Evolutionary conservation across 2,329 filamentous ascomycete species (phyloP).

Genomic region (Curvularia spicifera): DNA sequence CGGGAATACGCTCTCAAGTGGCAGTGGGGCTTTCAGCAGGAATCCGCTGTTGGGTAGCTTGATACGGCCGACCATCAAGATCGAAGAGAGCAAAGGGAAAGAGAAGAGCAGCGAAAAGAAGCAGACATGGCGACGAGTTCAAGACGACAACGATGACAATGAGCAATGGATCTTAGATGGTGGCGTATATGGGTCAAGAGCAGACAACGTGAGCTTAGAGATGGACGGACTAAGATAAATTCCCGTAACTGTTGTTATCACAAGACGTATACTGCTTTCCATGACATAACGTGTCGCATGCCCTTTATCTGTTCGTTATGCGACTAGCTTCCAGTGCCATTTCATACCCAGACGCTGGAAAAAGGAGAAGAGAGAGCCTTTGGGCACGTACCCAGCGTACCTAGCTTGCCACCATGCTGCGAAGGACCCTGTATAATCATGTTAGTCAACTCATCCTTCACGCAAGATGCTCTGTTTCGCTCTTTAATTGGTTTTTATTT

Average conservation of each 20-base stretch:
- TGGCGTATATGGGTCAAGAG: slow-evolving; percentile 53
- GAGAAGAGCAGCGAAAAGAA: slow-evolving; percentile 48
- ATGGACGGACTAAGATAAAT: slow-evolving; percentile 21
- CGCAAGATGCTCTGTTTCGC: background rate
- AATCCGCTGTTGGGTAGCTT: slow-evolving; percentile 71
- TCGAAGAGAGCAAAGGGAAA: slow-evolving; percentile 62
- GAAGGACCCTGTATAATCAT: slow-evolving; percentile 35
- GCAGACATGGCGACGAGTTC: slow-evolving; percentile 58
- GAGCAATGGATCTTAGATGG: slow-evolving; percentile 62
- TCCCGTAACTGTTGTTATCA: background rate
- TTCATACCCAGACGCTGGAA: slow-evolving; percentile 55
- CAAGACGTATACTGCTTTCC: background rate
- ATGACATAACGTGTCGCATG: background rate
- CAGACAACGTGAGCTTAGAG: slow-evolving; percentile 26
- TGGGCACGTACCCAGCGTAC: slow-evolving; percentile 51
- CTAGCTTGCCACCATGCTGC: slow-evolving; percentile 51
- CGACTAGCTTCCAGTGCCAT: slow-evolving; percentile 28
- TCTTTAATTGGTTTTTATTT: background rate
- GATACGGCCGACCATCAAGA: slow-evolving; percentile 66
- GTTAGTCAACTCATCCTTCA: background rate
- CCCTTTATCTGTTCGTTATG: background rate
- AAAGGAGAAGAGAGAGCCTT: slow-evolving; percentile 52
- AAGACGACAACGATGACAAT: slow-evolving; percentile 61
- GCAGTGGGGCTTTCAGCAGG: slow-evolving; percentile 67
- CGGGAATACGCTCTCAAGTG: slow-evolving; percentile 33